These are phyloP conservation scores for Nicotiana paniculata DNA, from an alignment of 257 asterid species.

Conservation along the genomic window DNA sequence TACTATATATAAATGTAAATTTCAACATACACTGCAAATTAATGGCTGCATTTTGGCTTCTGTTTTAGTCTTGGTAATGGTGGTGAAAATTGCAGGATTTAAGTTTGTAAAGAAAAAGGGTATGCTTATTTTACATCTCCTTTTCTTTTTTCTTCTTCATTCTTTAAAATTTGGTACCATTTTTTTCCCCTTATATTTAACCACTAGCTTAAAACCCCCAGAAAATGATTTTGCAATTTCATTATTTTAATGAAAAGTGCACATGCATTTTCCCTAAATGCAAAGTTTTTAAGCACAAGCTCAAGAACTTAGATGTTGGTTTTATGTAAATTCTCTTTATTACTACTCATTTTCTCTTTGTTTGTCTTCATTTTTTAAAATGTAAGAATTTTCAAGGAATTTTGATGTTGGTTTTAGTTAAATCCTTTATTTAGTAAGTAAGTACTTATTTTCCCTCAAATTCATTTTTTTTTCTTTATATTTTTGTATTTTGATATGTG, in stretches of 20 bases:
- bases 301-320: background rate
- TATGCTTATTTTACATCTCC: background rate
- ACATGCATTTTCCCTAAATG: background rate
- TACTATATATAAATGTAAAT: background rate
- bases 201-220: background rate
- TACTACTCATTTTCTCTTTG: background rate
- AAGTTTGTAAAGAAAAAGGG: conserved; percentile 7
- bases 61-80: conserved; percentile 4
- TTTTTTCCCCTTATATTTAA: background rate
- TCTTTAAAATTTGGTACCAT: background rate
- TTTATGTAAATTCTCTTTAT: background rate
- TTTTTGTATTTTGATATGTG: background rate
- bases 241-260: background rate
- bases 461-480: background rate
- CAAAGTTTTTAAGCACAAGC: background rate
- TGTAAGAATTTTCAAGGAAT: no score
- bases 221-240: background rate
- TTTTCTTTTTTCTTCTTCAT: background rate
- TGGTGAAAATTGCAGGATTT: background rate
- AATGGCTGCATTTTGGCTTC: conserved; percentile 7
- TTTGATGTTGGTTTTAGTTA: no score
- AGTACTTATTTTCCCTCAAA: background rate
- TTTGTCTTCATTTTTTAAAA: no score
- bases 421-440: no score
- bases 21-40: background rate